Conservation (phyloP, 2,329 filamentous ascomycete species). For the Pseudocercospora musae region DNA sequence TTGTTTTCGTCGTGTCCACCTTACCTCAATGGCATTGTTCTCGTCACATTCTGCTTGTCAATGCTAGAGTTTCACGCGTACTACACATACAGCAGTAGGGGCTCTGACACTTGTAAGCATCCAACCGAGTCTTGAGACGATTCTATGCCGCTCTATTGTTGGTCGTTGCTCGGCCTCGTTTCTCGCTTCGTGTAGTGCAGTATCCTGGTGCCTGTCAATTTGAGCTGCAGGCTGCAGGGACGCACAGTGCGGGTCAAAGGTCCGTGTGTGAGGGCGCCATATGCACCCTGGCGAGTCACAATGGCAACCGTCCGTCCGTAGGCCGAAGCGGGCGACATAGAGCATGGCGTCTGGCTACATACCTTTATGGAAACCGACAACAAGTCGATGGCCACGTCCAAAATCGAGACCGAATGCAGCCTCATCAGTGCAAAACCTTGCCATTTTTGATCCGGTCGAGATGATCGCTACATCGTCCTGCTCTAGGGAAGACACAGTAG, state of each 20-base stretch:
- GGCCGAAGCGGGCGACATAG: not conserved
- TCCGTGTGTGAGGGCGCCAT: not conserved
- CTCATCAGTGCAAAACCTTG: not conserved
- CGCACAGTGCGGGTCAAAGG: not conserved
- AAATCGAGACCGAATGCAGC: not conserved
- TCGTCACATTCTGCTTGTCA: constrained; percentile 6
- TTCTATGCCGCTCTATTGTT: not conserved
- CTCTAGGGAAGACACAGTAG: too few relatives aligned
- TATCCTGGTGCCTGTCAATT: not conserved
- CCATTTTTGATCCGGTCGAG: not conserved
- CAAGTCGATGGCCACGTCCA: not conserved
- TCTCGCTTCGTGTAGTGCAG: not conserved
- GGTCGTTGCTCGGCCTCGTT: not conserved
- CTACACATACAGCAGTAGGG: not conserved
- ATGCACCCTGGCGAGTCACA: not conserved
- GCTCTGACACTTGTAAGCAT: not conserved
- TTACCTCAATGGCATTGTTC: constrained; percentile 8
- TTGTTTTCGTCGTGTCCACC: constrained; percentile 1
- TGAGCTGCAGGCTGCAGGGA: constrained; percentile 1
- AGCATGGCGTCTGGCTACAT: not conserved
- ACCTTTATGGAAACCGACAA: not conserved
- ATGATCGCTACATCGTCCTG: not conserved
- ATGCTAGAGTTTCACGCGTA: not conserved
- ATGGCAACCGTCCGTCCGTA: not conserved
- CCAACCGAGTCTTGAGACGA: not conserved